These are phyloP conservation scores for Pythium insidiosum DNA, from an alignment of 352 stramenopile genomes.

Conservation along the genomic window DNA sequence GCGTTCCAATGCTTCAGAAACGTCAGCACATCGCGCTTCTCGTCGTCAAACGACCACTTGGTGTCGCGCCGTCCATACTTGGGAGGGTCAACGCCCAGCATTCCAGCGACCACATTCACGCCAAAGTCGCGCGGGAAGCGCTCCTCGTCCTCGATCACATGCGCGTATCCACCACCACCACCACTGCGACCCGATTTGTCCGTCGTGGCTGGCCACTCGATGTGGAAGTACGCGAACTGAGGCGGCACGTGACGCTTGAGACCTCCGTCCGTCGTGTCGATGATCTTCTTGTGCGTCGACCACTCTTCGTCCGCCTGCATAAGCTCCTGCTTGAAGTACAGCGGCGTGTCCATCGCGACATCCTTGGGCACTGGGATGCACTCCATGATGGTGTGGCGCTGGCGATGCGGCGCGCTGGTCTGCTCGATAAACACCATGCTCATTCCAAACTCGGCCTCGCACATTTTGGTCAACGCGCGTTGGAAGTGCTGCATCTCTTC, in stretches of 20 bases:
- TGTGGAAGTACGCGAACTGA: conserved; percentile 83
- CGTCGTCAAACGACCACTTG: conserved; percentile 32
- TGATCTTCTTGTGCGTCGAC: conserved; percentile 76
- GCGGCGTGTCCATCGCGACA: conserved; percentile 46
- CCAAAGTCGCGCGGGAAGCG: conserved; percentile 76
- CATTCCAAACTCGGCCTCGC: conserved; percentile 33
- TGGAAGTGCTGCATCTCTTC: conserved; percentile 70
- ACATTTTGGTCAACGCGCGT: conserved; percentile 45
- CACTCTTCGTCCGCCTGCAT: conserved; percentile 70
- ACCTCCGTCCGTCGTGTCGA: conserved; percentile 56
- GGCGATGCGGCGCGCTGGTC: conserved; percentile 46
- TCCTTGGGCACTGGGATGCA: conserved; percentile 69
- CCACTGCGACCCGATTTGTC: conserved; percentile 26
- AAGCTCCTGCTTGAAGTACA: conserved; percentile 84
- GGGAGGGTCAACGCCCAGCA: conserved; percentile 58
- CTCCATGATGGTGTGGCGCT: conserved; percentile 67
- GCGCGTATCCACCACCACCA: conserved; percentile 26
- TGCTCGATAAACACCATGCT: conserved; percentile 78
- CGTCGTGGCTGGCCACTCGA: conserved; percentile 38
- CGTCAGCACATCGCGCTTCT: conserved; percentile 49
- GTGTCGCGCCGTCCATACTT: conserved; percentile 49
- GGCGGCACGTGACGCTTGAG: conserved; percentile 55
- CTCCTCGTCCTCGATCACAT: conserved; percentile 76
- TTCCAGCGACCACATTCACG: conserved; percentile 66
- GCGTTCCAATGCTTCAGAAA: conserved; percentile 60